Evolutionary conservation across 1,139 yeast genomes (phyloP), one percentile per base, ranked within the genome.

Genomic region (Sugiyamaella xylanicola): DNA sequence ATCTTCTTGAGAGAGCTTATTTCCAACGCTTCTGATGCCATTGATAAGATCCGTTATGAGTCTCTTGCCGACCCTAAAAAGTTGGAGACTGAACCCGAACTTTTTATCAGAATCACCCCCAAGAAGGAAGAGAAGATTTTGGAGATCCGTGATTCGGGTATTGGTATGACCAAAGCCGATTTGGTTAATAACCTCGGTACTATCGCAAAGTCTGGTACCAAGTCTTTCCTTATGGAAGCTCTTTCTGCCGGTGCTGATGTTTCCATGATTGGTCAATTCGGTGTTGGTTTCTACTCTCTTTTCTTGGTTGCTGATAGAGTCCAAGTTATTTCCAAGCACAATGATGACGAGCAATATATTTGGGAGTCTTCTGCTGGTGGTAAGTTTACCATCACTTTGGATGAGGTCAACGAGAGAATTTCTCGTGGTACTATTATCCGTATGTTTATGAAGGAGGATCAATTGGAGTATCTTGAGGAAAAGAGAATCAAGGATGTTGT

Each of bases 331-430:
- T 89, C 99, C 63, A 95, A 95, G 84, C 87, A 92, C 84, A 95
- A 95, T 74, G 99, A 95, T 72, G 99, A 95, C 75, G 99, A 93
- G 76, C 99, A 95, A 81, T 95, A 95, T 85, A 81, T 93, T 71
- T 95, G 99, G 99, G 99, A 95, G 81, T 93, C 99, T 56, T 91
- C 95, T 70, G 99, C 99, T 65, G 99, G 99, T 77, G 99, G 99
- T 75, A 93, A 95, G 79, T 95, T 93, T 82, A 90, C 97, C 69
- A 89, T 95, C 71, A 85, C 98, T 62, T 81, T 87, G 71, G 99
- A 95, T 72, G 93, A 86, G 74, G 68, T 65, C 57, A 87, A 87
- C 76, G 96, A 88, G 81, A 85, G 77, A 72, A 81, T 95, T 65
- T 83, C 90, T 67, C 93, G 99, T 82, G 99, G 99, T 89, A 81